Conservation (phyloP, 768 basidiomycete genomes). For the Termitomyces sp. region DNA sequence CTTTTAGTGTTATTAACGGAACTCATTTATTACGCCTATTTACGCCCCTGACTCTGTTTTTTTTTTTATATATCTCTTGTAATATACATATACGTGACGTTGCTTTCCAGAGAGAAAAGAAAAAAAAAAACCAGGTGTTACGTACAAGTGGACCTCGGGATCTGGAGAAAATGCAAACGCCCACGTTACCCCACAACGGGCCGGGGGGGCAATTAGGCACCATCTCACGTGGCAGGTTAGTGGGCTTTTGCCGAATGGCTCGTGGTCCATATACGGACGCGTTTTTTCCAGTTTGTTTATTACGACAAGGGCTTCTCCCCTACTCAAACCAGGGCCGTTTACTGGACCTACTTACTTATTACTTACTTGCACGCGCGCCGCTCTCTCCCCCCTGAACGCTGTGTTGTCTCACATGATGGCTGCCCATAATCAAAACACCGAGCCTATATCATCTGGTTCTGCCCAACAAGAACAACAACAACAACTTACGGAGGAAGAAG, state of each 20-base stretch:
- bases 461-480: not conserved
- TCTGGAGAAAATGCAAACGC: not conserved
- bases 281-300: not conserved
- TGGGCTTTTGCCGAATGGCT: not conserved
- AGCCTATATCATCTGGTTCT: constrained; percentile 4
- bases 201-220: no score
- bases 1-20: constrained; percentile 11
- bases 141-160: no score
- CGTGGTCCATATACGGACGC: not conserved
- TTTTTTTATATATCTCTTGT: constrained; percentile 2
- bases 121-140: no score
- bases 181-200: not conserved
- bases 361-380: not conserved
- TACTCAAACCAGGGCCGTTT: no score
- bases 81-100: not conserved
- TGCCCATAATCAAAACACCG: constrained; percentile 3
- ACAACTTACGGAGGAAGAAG: constrained; percentile 58
- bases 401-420: constrained; percentile 2
- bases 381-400: not conserved
- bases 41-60: not conserved
- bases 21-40: constrained; percentile 13
- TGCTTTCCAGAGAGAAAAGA: no score
- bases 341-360: no score
- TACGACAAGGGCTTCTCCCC: no score
- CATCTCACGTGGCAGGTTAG: not conserved